Base-by-base conservation (phyloP, 176 grass and related monocot species). In the Chrysopogon serrulatus region DNA sequence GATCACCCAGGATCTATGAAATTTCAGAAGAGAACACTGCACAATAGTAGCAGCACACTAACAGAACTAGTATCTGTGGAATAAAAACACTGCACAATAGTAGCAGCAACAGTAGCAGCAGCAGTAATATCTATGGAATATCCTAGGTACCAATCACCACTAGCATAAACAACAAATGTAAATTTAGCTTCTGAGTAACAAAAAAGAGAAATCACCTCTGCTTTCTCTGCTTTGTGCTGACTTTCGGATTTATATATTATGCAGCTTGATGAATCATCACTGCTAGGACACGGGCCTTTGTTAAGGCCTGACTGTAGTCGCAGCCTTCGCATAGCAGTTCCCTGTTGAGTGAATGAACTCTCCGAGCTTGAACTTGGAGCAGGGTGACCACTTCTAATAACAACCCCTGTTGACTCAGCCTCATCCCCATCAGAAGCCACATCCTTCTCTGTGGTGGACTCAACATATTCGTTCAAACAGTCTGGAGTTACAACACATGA, bases 211-310 rank as follows among this genome's bases (percentile, higher is more conserved):
- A 75, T 83, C 70, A 88, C 90, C 87, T 88, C 76, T 74, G 68
- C 12, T 65, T 64, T 64, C n/a, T 48, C 47, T 6, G 18, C 26
- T 80, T 65, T 71, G 28, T 53, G 11, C 53, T 79, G 31, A 60
- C 42, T 64, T 73, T 45, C 30, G 40, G 70, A 68, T 47, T 80
- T 41, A 7, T 86, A 16, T 34, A 68, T 68, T 23, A 83, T 74
- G 57, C 85, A 82, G 48, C 68, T 71, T 77, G 87, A 90, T 66
- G 35, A 73, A 71, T 61, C 81, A 78, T 84, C 84, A 35, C 28
- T 35, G 26, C 60, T 35, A 67, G 72, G 59, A 69, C 34, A 68
- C 2, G 67, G 26, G 45, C 39, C 80, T 67, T 34, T 4, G 7
- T 82, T 48, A 70, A 86, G 48, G 26, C 86, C 18, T 32, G 4